A percentile compares a stretch with the other conserved stretches of the same genome.
Evolutionary conservation across 2,329 filamentous ascomycete species (phyloP).

Genomic region (Rutstroemia sp.): DNA sequence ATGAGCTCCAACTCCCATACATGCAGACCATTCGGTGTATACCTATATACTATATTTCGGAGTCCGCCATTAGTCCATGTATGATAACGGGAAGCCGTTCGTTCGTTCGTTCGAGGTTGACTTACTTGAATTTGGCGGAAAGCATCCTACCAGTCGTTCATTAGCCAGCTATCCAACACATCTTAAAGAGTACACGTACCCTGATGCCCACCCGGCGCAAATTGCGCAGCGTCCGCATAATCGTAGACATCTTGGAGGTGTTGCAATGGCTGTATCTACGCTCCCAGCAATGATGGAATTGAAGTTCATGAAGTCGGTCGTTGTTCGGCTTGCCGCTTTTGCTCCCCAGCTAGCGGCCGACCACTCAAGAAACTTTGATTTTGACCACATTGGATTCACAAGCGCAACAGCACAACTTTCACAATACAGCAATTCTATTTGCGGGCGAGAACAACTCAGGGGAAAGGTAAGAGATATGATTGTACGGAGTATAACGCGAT

Average conservation of each 20-base stretch:
- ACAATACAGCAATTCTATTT: neutral
- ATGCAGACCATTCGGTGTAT: slow-evolving; percentile 3
- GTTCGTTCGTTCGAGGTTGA: slow-evolving; percentile 26
- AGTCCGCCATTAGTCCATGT: slow-evolving; percentile 14
- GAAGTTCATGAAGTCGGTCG: slow-evolving; percentile 8
- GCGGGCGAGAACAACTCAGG: neutral
- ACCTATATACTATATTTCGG: slow-evolving; percentile 26
- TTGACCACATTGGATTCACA: neutral
- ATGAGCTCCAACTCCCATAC: slow-evolving; percentile 13
- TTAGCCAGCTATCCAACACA: slow-evolving; percentile 30
- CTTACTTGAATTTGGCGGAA: slow-evolving; percentile 88
- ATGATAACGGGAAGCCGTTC: slow-evolving; percentile 15
- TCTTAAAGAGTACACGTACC: slow-evolving; percentile 41
- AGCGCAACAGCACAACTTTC: neutral
- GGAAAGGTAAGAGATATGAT: slow-evolving; percentile 26
- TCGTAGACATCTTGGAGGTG: slow-evolving; percentile 72
- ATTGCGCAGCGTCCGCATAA: slow-evolving; percentile 79
- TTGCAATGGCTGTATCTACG: slow-evolving; percentile 20
- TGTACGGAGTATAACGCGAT: slow-evolving; percentile 29
- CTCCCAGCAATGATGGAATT: slow-evolving; percentile 1
- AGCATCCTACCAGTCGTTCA: slow-evolving; percentile 57
- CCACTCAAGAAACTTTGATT: neutral
- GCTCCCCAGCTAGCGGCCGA: slow-evolving; percentile 4
- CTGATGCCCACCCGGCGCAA: slow-evolving; percentile 82
- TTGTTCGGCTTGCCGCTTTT: slow-evolving; percentile 16